Base-by-base conservation (phyloP, 2,329 filamentous ascomycete species). In the Shiraia bambusicola region DNA sequence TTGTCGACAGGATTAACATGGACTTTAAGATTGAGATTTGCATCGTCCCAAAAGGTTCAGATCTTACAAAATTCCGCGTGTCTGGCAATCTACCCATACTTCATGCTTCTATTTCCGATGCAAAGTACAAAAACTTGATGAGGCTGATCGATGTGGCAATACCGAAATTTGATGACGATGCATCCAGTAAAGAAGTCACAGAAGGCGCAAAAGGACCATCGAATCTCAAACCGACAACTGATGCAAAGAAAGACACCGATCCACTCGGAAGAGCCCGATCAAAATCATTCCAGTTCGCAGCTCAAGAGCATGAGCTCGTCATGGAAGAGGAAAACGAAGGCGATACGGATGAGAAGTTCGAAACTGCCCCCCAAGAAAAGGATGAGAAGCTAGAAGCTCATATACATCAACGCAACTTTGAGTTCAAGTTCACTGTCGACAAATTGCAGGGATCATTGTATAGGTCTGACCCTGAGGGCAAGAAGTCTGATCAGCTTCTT, bases 101-200 rank as follows among this genome's bases (percentile, higher is more conserved):
- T 1, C 92, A 97, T 66, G 93, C 88, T 9, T 88, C 87, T 0
- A 84, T 94, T 27, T 97, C 93, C 0, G 94, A 99, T 59, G 83
- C 83, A 27, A 98, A 98, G 66, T 98, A 98, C 75, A 98, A 97
- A 73, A 91, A 83, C 32, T 69, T 98, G 45, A 98, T 99, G 93
- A 91, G 84, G 58, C 77, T 98, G 30, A 92, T 98, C 48, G 92
- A 98, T 46, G 90, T 95, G 42, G 91, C 93, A 0, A 88, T 98
- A 45, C 94, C 93, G 1, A 91, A 87, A 47, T 85, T 97, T 42
- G 79, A 81, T 17, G 73, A 76, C 12, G 74, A 76, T 1, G 54
- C 44, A 9, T 60, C 50, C 35, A 61, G 63, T 26, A 73, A 71
- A 41, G 66, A 66, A 38, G 52, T 63, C 14, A 54, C 57, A 44